Conservation (phyloP, 176 grass and related monocot species). For the Poa annua region DNA sequence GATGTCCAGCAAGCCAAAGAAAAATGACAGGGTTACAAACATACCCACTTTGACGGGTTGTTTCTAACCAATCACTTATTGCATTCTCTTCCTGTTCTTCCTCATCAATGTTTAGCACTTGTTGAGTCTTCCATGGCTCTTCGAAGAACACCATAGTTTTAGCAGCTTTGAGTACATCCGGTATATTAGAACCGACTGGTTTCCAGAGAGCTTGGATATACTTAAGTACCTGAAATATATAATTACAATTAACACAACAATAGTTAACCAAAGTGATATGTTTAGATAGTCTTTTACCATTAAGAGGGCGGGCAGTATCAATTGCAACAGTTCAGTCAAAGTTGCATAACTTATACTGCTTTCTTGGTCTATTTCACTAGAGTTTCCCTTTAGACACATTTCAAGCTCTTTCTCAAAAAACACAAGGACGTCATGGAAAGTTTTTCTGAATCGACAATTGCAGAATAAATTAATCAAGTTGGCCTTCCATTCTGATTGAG, state of each 20-base stretch:
- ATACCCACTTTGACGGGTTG: constrained; percentile 14
- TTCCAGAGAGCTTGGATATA: neutral
- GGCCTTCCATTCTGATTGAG: neutral
- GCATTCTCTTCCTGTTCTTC: constrained; percentile 18
- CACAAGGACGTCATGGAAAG: neutral
- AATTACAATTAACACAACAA: constrained; percentile 9
- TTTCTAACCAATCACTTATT: constrained; percentile 24
- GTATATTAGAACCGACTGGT: constrained; percentile 2
- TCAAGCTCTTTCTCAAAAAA: constrained; percentile 19
- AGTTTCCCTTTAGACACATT: neutral
- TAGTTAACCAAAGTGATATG: neutral
- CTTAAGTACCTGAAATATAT: constrained; percentile 13
- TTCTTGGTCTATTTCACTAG: neutral
- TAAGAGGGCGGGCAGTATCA: neutral
- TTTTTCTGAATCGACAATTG: neutral
- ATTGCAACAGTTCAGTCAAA: neutral
- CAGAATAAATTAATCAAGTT: neutral
- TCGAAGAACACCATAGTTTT: neutral
- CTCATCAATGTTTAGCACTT: neutral
- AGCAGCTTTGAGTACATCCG: neutral
- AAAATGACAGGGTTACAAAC: neutral
- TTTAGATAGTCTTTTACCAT: constrained; percentile 5
- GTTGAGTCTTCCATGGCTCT: neutral
- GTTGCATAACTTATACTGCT: neutral
- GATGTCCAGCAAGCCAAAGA: constrained; percentile 16